These are phyloP conservation scores for Penicillium sp. DNA, from an alignment of 2,329 filamentous ascomycete genomes.

Conservation along the genomic window DNA sequence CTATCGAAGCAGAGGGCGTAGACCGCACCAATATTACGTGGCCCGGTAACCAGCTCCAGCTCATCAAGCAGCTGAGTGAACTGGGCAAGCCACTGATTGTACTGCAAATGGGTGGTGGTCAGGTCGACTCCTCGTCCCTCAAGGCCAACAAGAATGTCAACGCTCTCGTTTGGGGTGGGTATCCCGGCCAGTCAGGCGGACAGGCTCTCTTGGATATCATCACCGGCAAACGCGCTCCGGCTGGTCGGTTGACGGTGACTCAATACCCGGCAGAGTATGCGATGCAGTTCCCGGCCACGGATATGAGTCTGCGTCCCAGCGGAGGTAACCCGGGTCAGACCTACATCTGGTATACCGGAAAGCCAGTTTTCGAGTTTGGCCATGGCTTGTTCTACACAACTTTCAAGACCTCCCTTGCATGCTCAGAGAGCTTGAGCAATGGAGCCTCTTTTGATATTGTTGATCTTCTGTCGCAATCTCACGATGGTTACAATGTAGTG, in stretches of 20 bases:
- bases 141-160: constrained; percentile 39
- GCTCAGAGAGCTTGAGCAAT: not conserved
- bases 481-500: constrained; percentile 23
- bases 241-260: constrained; percentile 40
- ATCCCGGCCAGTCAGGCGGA: constrained; percentile 45
- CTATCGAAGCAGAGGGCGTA: constrained; percentile 40
- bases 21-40: constrained; percentile 43
- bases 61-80: constrained; percentile 36
- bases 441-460: constrained; percentile 32
- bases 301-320: constrained; percentile 41
- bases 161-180: constrained; percentile 44
- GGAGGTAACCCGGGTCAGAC: constrained; percentile 41
- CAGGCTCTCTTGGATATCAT: constrained; percentile 42
- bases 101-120: constrained; percentile 43
- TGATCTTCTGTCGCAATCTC: constrained; percentile 29
- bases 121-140: constrained; percentile 42
- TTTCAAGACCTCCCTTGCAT: constrained; percentile 26
- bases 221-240: constrained; percentile 39
- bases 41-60: constrained; percentile 41
- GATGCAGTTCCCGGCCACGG: constrained; percentile 36
- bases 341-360: constrained; percentile 44
- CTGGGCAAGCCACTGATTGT: constrained; percentile 41
- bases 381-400: constrained; percentile 45
- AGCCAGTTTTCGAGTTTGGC: constrained; percentile 42
- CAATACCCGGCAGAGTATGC: constrained; percentile 44